These are phyloP conservation scores for Paspalum vaginatum DNA, from an alignment of 176 grass and related monocot genomes.

Conservation along the genomic window DNA sequence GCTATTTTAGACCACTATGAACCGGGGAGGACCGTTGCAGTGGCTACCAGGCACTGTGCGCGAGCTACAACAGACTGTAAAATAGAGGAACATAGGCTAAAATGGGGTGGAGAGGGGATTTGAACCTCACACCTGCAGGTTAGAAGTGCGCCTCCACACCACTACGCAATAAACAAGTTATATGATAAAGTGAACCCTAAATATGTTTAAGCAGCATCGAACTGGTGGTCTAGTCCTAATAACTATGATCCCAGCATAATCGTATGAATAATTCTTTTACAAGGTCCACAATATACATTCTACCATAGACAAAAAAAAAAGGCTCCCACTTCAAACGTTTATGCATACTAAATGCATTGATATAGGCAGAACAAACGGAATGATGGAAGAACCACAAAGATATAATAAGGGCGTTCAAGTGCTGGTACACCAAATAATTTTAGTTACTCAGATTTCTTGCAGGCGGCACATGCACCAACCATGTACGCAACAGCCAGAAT, in stretches of 20 bases:
- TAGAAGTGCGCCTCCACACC: too few relatives aligned
- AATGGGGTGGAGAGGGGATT: too few relatives aligned
- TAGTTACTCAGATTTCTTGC: constrained; percentile 7
- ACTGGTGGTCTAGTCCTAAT: too few relatives aligned
- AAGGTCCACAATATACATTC: constrained; percentile 28
- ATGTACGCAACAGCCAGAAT: neutral
- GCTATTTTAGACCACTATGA: too few relatives aligned
- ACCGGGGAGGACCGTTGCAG: too few relatives aligned
- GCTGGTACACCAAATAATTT: neutral
- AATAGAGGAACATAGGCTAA: too few relatives aligned
- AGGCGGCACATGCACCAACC: constrained; percentile 11
- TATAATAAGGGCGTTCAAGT: neutral
- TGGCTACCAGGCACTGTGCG: too few relatives aligned
- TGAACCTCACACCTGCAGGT: too few relatives aligned
- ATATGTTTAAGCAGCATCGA: too few relatives aligned
- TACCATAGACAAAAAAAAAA: constrained; percentile 14
- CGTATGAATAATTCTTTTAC: neutral
- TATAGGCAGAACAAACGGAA: constrained; percentile 10
- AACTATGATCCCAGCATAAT: neutral
- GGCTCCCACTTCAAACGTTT: neutral
- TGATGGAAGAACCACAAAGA: constrained; percentile 4
- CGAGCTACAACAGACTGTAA: too few relatives aligned
- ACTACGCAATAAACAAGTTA: too few relatives aligned
- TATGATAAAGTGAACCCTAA: too few relatives aligned
- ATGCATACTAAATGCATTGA: constrained; percentile 8